Conservation (phyloP, 2,329 filamentous ascomycete genomes). For the Scedosporium minutisporum region DNA sequence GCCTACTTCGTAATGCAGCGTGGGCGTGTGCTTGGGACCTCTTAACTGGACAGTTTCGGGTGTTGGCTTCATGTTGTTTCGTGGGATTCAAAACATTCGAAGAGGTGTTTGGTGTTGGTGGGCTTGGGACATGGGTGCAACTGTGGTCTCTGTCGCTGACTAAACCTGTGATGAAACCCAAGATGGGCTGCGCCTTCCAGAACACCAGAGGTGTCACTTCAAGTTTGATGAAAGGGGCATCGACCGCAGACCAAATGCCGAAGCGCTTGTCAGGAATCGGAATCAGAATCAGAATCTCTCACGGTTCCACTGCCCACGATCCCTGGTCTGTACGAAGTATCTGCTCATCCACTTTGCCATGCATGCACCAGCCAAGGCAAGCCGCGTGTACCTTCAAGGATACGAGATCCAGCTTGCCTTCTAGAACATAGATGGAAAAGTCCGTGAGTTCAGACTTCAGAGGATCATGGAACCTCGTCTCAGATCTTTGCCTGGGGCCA, state of each 20-base stretch:
- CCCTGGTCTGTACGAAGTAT: neutral
- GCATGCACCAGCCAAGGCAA: neutral
- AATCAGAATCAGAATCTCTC: neutral
- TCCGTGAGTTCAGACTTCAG: no score
- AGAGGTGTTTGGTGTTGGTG: neutral
- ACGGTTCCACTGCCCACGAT: neutral
- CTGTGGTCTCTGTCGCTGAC: no score
- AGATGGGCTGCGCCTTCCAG: no score
- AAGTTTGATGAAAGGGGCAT: neutral
- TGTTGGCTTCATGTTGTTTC: neutral
- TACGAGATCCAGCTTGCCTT: neutral
- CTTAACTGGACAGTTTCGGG: neutral
- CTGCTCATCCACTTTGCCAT: neutral
- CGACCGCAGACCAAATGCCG: neutral
- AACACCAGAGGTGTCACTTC: no score
- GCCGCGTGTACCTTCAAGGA: neutral
- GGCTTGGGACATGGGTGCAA: no score
- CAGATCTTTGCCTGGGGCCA: neutral
- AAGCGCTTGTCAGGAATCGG: neutral
- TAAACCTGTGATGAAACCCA: no score
- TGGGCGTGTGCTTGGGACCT: neutral
- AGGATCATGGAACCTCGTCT: neutral
- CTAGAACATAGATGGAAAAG: neutral
- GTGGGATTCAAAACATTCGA: neutral
- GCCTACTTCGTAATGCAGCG: neutral